Evolutionary conservation across 2,329 filamentous ascomycete species (phyloP), one percentile per base, ranked within the genome.

Genomic region (Zalaria sp.): DNA sequence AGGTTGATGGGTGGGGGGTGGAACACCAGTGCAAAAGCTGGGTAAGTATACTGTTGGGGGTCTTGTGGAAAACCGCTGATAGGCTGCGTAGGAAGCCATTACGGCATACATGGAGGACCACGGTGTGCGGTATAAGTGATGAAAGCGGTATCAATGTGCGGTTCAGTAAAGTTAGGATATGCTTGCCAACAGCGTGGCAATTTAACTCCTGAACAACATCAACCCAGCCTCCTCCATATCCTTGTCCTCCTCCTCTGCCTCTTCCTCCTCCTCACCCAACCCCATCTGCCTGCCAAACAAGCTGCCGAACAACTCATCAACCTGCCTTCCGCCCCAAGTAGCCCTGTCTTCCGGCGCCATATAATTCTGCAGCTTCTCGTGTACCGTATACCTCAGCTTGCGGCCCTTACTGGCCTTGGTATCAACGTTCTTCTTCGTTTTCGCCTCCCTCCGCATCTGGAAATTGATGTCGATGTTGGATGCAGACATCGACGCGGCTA

Each of bases 291-390:
- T 57, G 4, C 69, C 69, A 49, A 72, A 68, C 50, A 72, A 49
- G 47, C 68, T 68, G 4, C 62, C 60, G 51, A 72, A 72, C 46
- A 72, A 52, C 49, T 72, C 69, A 48, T 91, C 84, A 45, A 86
- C 77, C 42, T 88, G 86, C 45, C 76, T 73, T 50, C 81, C 77
- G 47, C 84, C 83, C 91, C 91, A 98, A 10, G 61, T 63, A 3
- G 81, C 72, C 41, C 84, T 71, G 57, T 93, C 83, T 59, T 95
- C 86, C 0, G 87, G 80, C 7, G 88, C 88, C 87, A 95, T 95
- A 57, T 96, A 96, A 61, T 95, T 95, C 65, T 94, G 85, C 55
- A 98, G 63, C 68, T 96, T 96, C 67, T 96, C 89, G 57, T 96
- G 88, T 37, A 95, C 86, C 10, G 84, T 91, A 63, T 89, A 98